Base-by-base conservation (phyloP, 768 basidiomycete species). In the Boletus subparvulus region DNA sequence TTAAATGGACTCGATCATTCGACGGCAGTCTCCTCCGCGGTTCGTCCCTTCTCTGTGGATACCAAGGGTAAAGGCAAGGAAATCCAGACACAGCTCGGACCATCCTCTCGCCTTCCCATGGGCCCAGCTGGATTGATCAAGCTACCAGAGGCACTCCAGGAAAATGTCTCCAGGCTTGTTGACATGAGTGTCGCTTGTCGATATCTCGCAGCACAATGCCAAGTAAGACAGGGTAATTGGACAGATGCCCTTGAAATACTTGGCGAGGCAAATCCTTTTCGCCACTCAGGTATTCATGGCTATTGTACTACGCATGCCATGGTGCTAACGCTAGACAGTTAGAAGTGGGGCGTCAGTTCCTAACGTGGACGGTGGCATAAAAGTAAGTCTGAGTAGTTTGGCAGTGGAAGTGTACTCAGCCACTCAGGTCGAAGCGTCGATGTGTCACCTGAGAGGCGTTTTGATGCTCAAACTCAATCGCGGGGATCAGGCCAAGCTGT, bases 101-200 rank as follows among this genome's bases (percentile, higher is more conserved):
- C 72, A 3, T 75, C 80, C 54, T 75, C 81, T 28, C 80, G 88
- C 24, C 75, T 92, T 10, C 90, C 89, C 6, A 81, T 87, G 73
- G 88, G 87, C 13, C 83, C 87, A 3, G 83, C 81, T 9, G 87
- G 84, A 17, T 80, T 90, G 75, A 80, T 90, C 40, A 85, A 90
- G 57, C 77, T 89, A 32, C 80, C 86, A 3, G 82, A 84, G 39
- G 78, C 85, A 36, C 76, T 82, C 63, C 84, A 85, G 56, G 83
- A 84, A 46, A 80, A 78, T 16, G 83, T 88, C 21, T 88, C 87
- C 45, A 82, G 90, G 49, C 78, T 98, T 30, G 92, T 96, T 3
- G 93, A 97, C 74, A 90, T 94, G 84, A 95, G 92, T 65, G 83
- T 98, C 36, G 92, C 94, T 7, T 98, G 97, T 70, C 83, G 97